phyloP scores from a whole-genome alignment of 306 rosid genomes.

The Trifolium pratense region DNA sequence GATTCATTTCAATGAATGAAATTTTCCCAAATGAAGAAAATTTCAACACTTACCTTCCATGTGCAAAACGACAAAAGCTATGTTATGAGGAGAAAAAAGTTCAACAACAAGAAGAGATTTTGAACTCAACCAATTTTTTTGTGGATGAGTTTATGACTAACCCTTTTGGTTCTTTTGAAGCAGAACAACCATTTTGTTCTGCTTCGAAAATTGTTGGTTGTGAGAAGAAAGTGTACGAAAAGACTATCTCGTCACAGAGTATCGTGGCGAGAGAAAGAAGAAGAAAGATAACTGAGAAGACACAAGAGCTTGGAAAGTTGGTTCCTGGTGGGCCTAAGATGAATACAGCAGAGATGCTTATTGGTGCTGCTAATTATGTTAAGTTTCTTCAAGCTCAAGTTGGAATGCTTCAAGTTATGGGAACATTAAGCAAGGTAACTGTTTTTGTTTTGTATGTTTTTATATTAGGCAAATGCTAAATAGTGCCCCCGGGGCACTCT shows the following conservation, averaged over 20 bases:
- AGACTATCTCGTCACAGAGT: constrained; percentile 61
- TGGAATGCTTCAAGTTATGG: constrained; percentile 56
- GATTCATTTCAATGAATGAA: constrained; percentile 12
- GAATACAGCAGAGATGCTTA: constrained; percentile 93
- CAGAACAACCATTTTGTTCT: neutral
- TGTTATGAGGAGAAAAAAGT: neutral
- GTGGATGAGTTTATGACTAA: neutral
- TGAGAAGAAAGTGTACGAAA: neutral
- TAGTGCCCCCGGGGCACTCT: too few relatives aligned
- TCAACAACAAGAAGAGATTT: neutral
- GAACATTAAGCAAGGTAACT: constrained; percentile 38
- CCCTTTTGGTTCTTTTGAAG: neutral
- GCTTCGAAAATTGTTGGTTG: neutral
- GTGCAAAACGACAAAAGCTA: constrained; percentile 47
- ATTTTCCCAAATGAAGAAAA: constrained; percentile 1
- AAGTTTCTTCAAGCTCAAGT: constrained; percentile 80
- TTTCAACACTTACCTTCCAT: neutral
- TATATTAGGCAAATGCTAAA: too few relatives aligned
- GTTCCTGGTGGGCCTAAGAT: constrained; percentile 78
- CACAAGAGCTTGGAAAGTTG: constrained; percentile 75
- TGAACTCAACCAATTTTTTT: neutral
- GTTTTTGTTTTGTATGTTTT: neutral
- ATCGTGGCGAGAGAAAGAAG: constrained; percentile 83
- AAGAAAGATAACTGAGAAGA: constrained; percentile 77
- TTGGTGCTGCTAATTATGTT: constrained; percentile 72